phyloP scores from a whole-genome alignment of 352 stramenopile species.

The Phytophthora constricta region DNA sequence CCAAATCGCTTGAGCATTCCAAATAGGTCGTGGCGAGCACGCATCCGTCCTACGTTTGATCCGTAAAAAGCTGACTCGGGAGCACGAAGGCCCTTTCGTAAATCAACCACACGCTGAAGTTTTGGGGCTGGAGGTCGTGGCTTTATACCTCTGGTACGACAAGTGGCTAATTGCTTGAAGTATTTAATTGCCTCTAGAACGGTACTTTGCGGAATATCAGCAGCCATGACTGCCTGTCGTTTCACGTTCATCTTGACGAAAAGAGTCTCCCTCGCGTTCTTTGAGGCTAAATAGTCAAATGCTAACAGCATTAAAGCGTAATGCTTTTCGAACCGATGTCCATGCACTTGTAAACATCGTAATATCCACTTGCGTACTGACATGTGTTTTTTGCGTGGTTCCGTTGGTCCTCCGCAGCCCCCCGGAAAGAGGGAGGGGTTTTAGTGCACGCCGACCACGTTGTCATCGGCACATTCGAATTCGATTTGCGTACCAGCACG shows the following conservation, averaged over 20 bases:
- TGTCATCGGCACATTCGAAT: not conserved
- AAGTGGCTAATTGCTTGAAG: not conserved
- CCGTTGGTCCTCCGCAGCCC: slow-evolving; percentile 23
- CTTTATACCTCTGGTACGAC: not conserved
- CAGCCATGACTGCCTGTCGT: not conserved
- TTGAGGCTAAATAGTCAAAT: slow-evolving; percentile 25
- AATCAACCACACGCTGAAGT: slow-evolving; percentile 16
- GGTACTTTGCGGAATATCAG: not conserved
- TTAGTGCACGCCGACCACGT: not conserved
- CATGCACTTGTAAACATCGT: slow-evolving; percentile 17
- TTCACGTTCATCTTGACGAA: slow-evolving; percentile 28
- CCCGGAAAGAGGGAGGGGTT: slow-evolving; percentile 32
- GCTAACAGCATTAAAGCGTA: slow-evolving; percentile 31
- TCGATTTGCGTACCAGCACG: slow-evolving; percentile 14
- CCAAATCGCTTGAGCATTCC: slow-evolving; percentile 22
- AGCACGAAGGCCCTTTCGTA: slow-evolving; percentile 16
- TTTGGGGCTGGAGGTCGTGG: not conserved
- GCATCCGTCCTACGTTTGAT: slow-evolving; percentile 16
- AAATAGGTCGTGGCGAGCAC: slow-evolving; percentile 28
- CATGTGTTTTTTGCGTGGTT: slow-evolving; percentile 3
- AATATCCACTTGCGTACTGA: slow-evolving; percentile 22
- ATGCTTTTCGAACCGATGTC: slow-evolving; percentile 25
- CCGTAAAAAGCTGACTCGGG: slow-evolving; percentile 23
- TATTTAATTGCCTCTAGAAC: slow-evolving; percentile 24
- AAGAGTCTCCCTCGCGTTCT: slow-evolving; percentile 22